Base-by-base conservation (phyloP, 352 stramenopile species). In the Saprolegnia diclina region DNA sequence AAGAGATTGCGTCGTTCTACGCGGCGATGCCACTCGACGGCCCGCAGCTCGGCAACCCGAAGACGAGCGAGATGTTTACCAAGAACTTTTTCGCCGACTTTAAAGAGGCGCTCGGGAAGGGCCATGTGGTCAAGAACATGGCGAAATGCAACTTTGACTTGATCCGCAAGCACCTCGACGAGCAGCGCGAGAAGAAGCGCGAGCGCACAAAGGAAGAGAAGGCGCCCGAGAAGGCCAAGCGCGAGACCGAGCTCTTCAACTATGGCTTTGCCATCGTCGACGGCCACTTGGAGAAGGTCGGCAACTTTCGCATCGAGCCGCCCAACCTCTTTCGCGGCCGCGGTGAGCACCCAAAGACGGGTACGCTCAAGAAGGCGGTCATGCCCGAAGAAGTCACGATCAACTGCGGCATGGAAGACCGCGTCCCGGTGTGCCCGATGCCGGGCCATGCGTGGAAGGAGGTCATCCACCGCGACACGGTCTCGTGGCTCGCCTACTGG, bases 21-120 rank as follows among this genome's bases (percentile, higher is more conserved):
- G 95, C 95, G 1, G 85, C 88, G 29, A 98, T 98, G 73, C 96
- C 97, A 61, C 86, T 97, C 13, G 97, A 99, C 71, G 97, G 97
- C 0, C 98, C 98, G 71, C 97, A 99, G 74, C 82, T 99, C 6
- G 92, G 95, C 26, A 98, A 98, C 71, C 82, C 89, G 6, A 98
- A 98, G 74, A 99, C 94, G 3, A 92, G 89, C 67, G 90, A 96
- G 75, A 98, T 98, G 22, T 99, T 99, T 76, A 98, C 98, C 73
- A 98, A 98, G 65, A 99, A 99, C 76, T 99, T 99, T 75, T 99
- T 99, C 70, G 79, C 81, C 1, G 97, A 95, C 70, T 97, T 97
- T 56, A 88, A 87, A 52, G 82, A 89, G 40, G 76, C 92, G 16
- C 77, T 99, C 10, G 96, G 95, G n/a, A 96, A 92, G 48, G 78